Evolutionary conservation across 164 flowering plant genomes (phyloP).

Genomic region (Protea cynaroides): DNA sequence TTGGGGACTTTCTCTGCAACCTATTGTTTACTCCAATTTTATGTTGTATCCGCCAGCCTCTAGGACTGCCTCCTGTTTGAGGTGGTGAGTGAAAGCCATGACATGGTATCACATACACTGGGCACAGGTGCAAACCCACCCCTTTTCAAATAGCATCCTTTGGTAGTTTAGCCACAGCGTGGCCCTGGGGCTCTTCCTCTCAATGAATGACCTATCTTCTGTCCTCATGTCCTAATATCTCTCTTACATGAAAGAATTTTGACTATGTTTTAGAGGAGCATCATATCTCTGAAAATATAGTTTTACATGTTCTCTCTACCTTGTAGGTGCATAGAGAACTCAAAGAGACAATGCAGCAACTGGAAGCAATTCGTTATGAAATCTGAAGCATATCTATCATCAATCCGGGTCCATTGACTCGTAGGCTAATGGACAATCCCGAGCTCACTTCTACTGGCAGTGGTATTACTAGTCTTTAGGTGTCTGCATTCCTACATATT

Average conservation of each 20-base stretch:
- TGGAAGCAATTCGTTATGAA: constrained; percentile 89
- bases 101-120: no score
- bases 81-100: no score
- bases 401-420: constrained; percentile 75
- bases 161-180: no score
- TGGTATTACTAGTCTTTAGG: constrained; percentile 17
- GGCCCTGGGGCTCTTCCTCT: no score
- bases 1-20: no score
- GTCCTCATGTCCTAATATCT: not conserved
- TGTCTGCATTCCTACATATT: not conserved
- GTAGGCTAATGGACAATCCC: constrained; percentile 44
- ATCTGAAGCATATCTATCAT: constrained; percentile 61
- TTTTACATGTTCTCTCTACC: not conserved
- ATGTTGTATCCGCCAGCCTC: no score
- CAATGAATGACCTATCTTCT: no score
- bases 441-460: constrained; percentile 19
- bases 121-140: no score
- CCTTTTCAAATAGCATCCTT: no score
- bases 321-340: constrained; percentile 96
- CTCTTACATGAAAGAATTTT: not conserved
- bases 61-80: no score
- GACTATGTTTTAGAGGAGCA: not conserved
- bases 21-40: no score
- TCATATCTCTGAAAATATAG: not conserved
- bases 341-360: constrained; percentile 76